Evolutionary conservation across 2,329 filamentous ascomycete genomes (phyloP), one percentile per base, ranked within the genome.

Genomic region (Nigrospora sphaerica): DNA sequence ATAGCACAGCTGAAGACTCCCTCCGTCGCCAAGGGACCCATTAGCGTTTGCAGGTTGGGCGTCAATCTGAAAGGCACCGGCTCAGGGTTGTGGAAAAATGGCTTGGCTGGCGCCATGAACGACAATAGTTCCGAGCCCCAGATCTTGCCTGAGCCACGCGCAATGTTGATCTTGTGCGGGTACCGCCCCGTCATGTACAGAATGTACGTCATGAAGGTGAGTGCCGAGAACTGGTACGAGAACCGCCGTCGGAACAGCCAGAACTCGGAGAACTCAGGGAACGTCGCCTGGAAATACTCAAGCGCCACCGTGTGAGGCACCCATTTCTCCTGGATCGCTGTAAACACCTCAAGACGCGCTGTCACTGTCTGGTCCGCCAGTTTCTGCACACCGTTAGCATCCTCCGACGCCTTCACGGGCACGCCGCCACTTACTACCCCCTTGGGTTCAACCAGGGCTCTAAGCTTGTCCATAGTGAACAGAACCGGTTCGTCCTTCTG

Each of bases 221-320:
- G 78, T 2, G 91, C 83, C 17, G 93, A 92, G 51, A 95, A 84
- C 68, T 98, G 93, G 72, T 97, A 96, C 18, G 89, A 87, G 70
- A 98, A 95, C 54, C 95, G 91, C 49, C 91, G 85, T 49, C 93
- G 87, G 88, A 99, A 99, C 48, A 98, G 80, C 90, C 92, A 98
- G 74, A 97, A 96, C 59, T 96, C 91, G 39, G 87, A 81, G 66
- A 88, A 98, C 52, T 88, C 85, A 31, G 90, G 86, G 69, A 93
- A 97, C 6, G 83, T 87, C 54, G 78, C 75, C 62, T 91, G 87
- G 79, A 96, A 96, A 71, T 92, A 96, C 54, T 95, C 83, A 45
- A 95, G 77, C 18, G 86, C 84, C 49, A 97, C 73, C 3, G 81
- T 89, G 49, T 84, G 83, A 6, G 90, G 87, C 46, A 96, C 91